Base-by-base conservation (phyloP, 768 basidiomycete species). In the Cystofilobasidium ferigula region DNA sequence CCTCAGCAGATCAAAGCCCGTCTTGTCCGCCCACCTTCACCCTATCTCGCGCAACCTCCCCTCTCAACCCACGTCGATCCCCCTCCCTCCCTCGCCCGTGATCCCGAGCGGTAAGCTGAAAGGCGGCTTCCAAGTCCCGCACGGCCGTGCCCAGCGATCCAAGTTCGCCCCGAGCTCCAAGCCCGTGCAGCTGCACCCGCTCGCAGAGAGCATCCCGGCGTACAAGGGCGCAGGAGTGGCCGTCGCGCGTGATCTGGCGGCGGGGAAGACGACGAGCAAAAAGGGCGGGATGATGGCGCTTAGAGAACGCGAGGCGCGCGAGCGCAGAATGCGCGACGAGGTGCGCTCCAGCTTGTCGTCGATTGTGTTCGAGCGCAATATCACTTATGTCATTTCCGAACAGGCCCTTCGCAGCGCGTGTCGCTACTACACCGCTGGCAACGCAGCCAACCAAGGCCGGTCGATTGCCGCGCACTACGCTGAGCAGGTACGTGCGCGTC, bases 161-260 rank as follows among this genome's bases (percentile, higher is more conserved):
- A 54, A 54, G 51, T 54, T 54, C 14, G 51, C 51, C 28, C 51
- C 51, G 51, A 54, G 51, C 51, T 16, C 18, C 12, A 54, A 54
- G 20, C 13, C 51, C 9, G 32, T 32, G 28, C 18, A 1, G 2
- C n/a, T 54, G 10, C 63, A 64, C 51, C 57, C 56, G 24, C 57
- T 64, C n/a, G 56, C 63, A 1, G 63, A 64, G n/a, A 26, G 22
- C 8, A 64, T 64, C 1, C 63, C 63, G 35, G 63, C 63, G 22
- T 64, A 64, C 26, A 57, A 57, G 26, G 42, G 42, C 22, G 28
- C 20, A 22, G 63, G 63, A 8, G 51, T 32, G 13, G 51, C 51
- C 20, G 20, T 54, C 7, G 51, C 51, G 14, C 26, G 51, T 1
- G 28, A 30, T 26, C 26, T 54, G 6, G 28, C 7, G 9, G 6